Conservation (phyloP, 106 monocot genomes). For the Platanthera zijinensis region DNA sequence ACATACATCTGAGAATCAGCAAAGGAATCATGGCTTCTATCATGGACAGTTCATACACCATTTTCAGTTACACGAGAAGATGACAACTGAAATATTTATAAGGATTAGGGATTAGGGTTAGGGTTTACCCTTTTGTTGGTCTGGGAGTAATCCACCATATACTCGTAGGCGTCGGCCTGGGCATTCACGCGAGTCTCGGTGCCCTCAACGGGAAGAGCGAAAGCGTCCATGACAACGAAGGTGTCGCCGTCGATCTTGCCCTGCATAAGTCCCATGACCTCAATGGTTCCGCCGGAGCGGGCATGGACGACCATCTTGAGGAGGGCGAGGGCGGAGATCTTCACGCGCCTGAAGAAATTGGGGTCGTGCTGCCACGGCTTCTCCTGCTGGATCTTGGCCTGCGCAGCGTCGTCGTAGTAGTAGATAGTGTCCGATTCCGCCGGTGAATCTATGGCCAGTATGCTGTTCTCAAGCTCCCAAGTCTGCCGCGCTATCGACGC, state of each 20-base stretch:
- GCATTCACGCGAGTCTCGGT: constrained; percentile 97
- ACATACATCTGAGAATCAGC: not conserved
- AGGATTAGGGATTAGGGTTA: not conserved
- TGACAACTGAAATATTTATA: not conserved
- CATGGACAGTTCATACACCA: not conserved
- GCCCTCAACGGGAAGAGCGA: constrained; percentile 94
- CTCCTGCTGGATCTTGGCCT: constrained; percentile 58
- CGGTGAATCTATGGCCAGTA: constrained; percentile 16
- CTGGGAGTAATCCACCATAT: constrained; percentile 97
- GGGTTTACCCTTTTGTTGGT: constrained; percentile 77
- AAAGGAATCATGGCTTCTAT: not conserved
- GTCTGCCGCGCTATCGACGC: constrained; percentile 63
- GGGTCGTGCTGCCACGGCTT: constrained; percentile 89
- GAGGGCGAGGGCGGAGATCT: constrained; percentile 85
- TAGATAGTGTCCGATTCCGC: constrained; percentile 62
- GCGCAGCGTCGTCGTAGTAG: constrained; percentile 73
- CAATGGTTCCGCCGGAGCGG: constrained; percentile 84
- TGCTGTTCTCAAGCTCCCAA: constrained; percentile 96
- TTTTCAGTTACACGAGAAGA: not conserved
- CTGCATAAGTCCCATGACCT: constrained; percentile 99
- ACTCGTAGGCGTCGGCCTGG: constrained; percentile 92
- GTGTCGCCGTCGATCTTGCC: constrained; percentile 86
- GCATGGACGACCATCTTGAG: constrained; percentile 99
- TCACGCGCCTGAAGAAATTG: constrained; percentile 62
- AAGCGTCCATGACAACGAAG: constrained; percentile 92